Conservation (phyloP, 2,329 filamentous ascomycete genomes). For the Diaporthe sp. region DNA sequence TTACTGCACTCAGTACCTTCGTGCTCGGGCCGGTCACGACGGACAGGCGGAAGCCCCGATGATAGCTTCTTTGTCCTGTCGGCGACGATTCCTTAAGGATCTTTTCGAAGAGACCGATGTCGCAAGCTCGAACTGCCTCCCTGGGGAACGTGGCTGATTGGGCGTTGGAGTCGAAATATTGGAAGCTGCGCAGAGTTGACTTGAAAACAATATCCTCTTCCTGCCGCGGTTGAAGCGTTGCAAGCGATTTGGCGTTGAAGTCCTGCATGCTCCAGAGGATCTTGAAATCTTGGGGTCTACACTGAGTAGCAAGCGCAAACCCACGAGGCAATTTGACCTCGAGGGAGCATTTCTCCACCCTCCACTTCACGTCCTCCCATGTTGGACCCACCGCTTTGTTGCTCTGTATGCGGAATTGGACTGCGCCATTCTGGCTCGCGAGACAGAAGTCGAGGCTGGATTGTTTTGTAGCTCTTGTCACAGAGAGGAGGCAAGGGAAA, state of each 20-base stretch:
- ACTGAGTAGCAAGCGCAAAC: constrained; percentile 79
- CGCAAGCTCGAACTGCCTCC: constrained; percentile 79
- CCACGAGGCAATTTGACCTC: constrained; percentile 81
- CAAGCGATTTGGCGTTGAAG: constrained; percentile 83
- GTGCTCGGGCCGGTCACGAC: constrained; percentile 83
- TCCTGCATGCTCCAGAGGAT: constrained; percentile 88
- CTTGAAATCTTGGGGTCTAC: constrained; percentile 83
- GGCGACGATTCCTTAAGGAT: constrained; percentile 78
- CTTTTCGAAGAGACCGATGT: constrained; percentile 82
- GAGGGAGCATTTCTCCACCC: constrained; percentile 74
- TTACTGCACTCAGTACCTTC: constrained; percentile 83
- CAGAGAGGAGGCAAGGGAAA: constrained; percentile 82
- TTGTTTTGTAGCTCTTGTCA: constrained; percentile 78
- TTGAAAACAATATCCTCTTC: constrained; percentile 81
- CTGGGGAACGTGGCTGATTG: constrained; percentile 80
- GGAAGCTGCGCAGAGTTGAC: constrained; percentile 79
- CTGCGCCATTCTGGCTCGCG: constrained; percentile 82
- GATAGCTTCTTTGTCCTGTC: constrained; percentile 78
- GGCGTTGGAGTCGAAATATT: constrained; percentile 83
- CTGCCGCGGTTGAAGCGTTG: constrained; percentile 75
- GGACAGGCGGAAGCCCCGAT: constrained; percentile 84
- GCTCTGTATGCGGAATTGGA: constrained; percentile 81
- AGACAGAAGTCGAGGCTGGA: constrained; percentile 80
- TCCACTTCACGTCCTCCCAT: constrained; percentile 89
- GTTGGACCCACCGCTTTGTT: constrained; percentile 77